Base-by-base conservation (phyloP, 129 eudicot genomes). In the Erigeron canadensis region DNA sequence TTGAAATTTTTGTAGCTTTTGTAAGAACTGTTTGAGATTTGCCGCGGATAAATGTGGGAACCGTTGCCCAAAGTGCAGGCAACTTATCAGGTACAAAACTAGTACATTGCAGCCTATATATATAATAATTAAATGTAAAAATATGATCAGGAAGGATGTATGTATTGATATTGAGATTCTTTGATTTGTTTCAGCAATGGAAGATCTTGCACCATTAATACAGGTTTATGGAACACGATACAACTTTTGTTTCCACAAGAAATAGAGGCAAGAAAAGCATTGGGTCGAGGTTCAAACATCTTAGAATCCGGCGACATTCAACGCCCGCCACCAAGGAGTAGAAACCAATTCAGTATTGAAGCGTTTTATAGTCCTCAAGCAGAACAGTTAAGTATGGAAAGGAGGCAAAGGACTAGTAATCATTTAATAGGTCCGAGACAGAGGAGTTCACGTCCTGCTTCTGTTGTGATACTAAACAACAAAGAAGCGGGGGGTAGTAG, bases 21-120 rank as follows among this genome's bases (percentile, higher is more conserved):
- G 99, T 46, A 94, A 84, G 77, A 94, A 87, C 73, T 94, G 99
- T 72, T 66, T 94, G 86, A 79, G 81, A 62, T 94, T 94, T 34
- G 96, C 99, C 56, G 96, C 99, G 75, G 97, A 94, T 65, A 90
- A 78, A 71, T 94, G 99, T 45, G 99, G 99, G 10, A 89, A 87
- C 69, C 80, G 79, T 76, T 94, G 99, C 77, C 97, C 97, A 4
- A 90, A 90, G 64, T 94, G 97, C 88, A 86, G 99, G 83, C 97
- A 90, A 69, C 92, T 89, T 21, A 89, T 94, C 66, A 89, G 98
- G 98, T 93, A n/a, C n/a, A n/a, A n/a, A n/a, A n/a, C n/a, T n/a
- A n/a, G n/a, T n/a, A 54, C 42, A 11, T 55, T 18, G 8, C 4
- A 15, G 2, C 16, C 16, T 41, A 11, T 55, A 39, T 9, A 44